Conservation (phyloP, 305 asterid species). For the Solanum chacoense region DNA sequence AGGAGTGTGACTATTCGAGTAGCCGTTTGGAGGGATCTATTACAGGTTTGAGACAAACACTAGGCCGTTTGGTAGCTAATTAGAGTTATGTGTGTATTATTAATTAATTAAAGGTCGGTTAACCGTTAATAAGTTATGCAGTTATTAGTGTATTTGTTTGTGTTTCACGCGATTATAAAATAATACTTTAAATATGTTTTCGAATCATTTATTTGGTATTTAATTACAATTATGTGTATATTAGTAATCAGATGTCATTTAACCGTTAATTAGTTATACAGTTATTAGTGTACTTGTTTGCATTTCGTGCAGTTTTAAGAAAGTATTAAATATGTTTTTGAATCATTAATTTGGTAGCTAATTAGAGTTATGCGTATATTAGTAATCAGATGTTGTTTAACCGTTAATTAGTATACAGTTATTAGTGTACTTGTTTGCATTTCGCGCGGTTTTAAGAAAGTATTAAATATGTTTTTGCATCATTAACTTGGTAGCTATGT, state of each 20-base stretch:
- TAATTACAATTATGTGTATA: not conserved
- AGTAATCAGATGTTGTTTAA: not conserved
- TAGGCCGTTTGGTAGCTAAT: not conserved
- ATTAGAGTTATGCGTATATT: not conserved
- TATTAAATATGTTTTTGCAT: too few species aligned
- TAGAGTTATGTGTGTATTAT: not conserved
- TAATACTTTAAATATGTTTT: not conserved
- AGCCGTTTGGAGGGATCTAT: not conserved
- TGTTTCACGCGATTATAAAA: not conserved
- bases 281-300: not conserved
- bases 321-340: not conserved
- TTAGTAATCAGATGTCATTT: not conserved
- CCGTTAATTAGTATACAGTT: not conserved
- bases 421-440: not conserved
- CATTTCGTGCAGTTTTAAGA: not conserved
- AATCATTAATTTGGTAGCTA: not conserved
- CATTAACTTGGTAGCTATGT: not conserved
- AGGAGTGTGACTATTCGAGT: not conserved
- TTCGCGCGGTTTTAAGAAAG: not conserved
- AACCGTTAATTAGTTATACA: not conserved
- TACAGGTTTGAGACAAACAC: not conserved
- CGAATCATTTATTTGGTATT: not conserved
- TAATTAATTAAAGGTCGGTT: not conserved
- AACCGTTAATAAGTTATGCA: not conserved
- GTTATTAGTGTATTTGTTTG: not conserved